Base-by-base conservation (phyloP, 768 basidiomycete species). In the Boletellus sp. region DNA sequence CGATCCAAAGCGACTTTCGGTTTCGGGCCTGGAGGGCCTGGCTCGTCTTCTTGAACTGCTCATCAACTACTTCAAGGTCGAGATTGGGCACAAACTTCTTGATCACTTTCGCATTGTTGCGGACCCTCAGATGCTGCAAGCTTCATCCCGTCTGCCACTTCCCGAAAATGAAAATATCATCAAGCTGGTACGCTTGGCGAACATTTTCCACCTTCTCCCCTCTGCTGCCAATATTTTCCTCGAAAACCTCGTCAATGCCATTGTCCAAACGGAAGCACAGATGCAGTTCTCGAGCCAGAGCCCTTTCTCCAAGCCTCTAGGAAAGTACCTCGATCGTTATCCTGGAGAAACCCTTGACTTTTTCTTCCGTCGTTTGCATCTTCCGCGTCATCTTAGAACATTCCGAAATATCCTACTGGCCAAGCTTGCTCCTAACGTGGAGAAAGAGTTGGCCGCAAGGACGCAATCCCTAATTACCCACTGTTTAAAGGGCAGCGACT, bases 11-110 rank as follows among this genome's bases (percentile, higher is more conserved):
- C 83, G 92, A 32, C 78, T 99, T 31, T 94, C 92, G 7, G 89
- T 96, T 22, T 81, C 90, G 5, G 94, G 94, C 10, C 66, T 95
- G 48, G 94, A 99, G 66, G 96, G 96, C 3, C 75, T 99, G 20
- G 95, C 94, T 12, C 85, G 95, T 12, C 78, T 99, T 42, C 75
- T 99, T 42, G 93, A 96, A 66, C 79, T 99, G 7, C 72, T 99
- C 48, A 96, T 94, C 34, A 97, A 97, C 67, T 98, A 99, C 71
- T 99, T 99, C 83, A 98, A 97, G 68, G 95, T 99, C 16, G 96
- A 99, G 72, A 98, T 99, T 52, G 96, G 96, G 1, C 83, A 90
- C 67, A 99, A 99, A 70, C 81, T 99, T 7, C 76, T 99, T 19
- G 96, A 98, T 60, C 96, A 99, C 66, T 97, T 95, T 72, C 85